These are phyloP conservation scores for Peterozyma xylosa DNA, from an alignment of 805 yeast species.

Conservation along the genomic window DNA sequence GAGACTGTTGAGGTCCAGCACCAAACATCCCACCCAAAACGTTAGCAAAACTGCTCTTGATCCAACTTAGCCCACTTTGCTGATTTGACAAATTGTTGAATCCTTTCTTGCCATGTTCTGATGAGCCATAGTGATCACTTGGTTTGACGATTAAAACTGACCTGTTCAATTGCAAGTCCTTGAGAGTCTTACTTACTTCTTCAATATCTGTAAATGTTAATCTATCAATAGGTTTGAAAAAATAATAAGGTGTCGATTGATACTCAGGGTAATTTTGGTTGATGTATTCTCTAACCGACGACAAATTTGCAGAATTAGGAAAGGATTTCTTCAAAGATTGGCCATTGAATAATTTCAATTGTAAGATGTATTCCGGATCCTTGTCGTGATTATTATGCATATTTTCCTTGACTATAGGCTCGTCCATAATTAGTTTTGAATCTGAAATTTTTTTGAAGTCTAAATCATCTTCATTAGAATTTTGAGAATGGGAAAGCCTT, in stretches of 20 bases:
- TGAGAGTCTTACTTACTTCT: slow-evolving; percentile 44
- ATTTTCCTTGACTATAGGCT: slow-evolving; percentile 14
- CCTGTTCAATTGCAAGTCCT: slow-evolving; percentile 50
- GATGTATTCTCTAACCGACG: slow-evolving; percentile 55
- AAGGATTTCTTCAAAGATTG: slow-evolving; percentile 46
- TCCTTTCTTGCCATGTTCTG: slow-evolving; percentile 2
- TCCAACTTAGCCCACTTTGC: slow-evolving; percentile 5
- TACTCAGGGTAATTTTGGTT: slow-evolving; percentile 40
- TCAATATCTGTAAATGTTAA: slow-evolving; percentile 55
- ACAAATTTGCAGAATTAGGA: slow-evolving; percentile 33
- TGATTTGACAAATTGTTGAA: slow-evolving; percentile 5
- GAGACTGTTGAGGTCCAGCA: neutral
- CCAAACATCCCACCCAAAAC: slow-evolving; percentile 6
- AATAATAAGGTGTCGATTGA: slow-evolving; percentile 39
- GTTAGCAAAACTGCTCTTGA: slow-evolving; percentile 4
- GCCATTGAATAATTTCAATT: slow-evolving; percentile 62
- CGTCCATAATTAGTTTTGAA: slow-evolving; percentile 1
- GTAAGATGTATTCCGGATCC: slow-evolving; percentile 36
- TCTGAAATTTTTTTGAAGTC: neutral
- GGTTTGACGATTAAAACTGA: slow-evolving; percentile 74
- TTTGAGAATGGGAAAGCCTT: neutral
- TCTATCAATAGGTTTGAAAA: slow-evolving; percentile 50
- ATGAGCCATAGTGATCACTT: slow-evolving; percentile 13
- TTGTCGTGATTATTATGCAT: slow-evolving; percentile 13
- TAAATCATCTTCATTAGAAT: slow-evolving; percentile 10